Conservation (phyloP, 1,284 basidiomycete genomes). For the Takashimella tepidaria region DNA sequence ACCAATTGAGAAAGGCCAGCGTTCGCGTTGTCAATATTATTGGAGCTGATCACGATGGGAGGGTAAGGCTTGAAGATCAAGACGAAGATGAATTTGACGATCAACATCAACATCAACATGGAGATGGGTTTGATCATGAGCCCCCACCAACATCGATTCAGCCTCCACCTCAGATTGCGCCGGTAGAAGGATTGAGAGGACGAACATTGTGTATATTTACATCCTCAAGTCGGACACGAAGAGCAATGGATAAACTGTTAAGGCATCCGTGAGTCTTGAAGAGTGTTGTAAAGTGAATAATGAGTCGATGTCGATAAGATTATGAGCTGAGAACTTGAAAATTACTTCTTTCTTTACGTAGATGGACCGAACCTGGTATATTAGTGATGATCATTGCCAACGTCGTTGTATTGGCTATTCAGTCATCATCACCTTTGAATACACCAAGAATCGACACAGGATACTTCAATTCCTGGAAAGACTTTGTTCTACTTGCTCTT, state of each 20-base stretch:
- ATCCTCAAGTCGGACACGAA: conserved; percentile 60
- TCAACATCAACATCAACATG: conserved; percentile 4
- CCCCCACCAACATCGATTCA: conserved; percentile 14
- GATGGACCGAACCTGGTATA: conserved; percentile 82
- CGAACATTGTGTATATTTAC: conserved; percentile 73
- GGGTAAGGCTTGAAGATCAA: conserved; percentile 19
- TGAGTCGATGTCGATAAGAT: background rate
- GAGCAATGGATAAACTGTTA: conserved; percentile 62
- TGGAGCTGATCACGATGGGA: conserved; percentile 30
- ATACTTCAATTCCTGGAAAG: conserved; percentile 85
- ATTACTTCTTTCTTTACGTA: conserved; percentile 45
- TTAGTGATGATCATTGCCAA: conserved; percentile 79
- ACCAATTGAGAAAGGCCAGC: conserved; percentile 50
- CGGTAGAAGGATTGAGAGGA: conserved; percentile 59
- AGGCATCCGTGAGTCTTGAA: conserved; percentile 63
- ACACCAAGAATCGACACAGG: conserved; percentile 52
- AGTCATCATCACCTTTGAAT: conserved; percentile 59
- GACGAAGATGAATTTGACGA: conserved; percentile 15
- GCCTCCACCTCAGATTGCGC: background rate
- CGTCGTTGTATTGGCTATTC: conserved; percentile 74
- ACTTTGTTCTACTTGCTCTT: conserved; percentile 72
- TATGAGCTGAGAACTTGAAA: too few relatives aligned
- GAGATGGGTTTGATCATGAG: conserved; percentile 13
- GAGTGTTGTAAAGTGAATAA: too few relatives aligned
- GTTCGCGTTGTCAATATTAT: conserved; percentile 77